Conservation (phyloP, 352 stramenopile genomes). For the Phytophthora chlamydospora region DNA sequence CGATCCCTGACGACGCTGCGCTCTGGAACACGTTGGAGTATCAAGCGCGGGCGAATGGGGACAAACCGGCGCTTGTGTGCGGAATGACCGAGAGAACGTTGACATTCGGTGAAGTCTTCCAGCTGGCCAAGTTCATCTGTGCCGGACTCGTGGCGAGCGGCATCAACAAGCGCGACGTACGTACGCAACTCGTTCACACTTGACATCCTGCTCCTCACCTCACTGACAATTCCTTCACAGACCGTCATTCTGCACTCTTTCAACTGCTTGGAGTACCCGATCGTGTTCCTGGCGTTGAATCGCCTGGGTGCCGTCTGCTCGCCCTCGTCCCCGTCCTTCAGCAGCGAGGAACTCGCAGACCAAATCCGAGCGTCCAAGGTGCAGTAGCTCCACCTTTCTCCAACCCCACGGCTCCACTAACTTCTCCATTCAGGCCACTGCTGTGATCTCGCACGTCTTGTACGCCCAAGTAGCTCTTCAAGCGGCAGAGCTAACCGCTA, state of each 20-base stretch:
- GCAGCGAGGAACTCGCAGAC: conserved; percentile 36
- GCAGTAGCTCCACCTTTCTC: not conserved
- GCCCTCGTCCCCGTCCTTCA: conserved; percentile 44
- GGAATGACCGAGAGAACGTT: conserved; percentile 42
- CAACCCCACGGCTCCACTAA: not conserved
- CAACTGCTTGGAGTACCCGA: conserved; percentile 62
- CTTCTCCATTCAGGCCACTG: conserved; percentile 14
- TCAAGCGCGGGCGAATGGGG: conserved; percentile 31
- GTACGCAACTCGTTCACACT: conserved; percentile 5
- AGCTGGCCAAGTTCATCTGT: conserved; percentile 30
- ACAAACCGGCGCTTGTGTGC: conserved; percentile 46
- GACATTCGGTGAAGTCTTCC: conserved; percentile 38
- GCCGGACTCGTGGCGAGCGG: conserved; percentile 38
- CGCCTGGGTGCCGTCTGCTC: conserved; percentile 52
- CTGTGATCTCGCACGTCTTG: conserved; percentile 42
- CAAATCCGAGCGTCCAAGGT: conserved; percentile 48
- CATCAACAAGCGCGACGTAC: conserved; percentile 55
- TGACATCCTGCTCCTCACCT: not conserved
- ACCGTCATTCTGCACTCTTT: conserved; percentile 51
- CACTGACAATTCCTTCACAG: conserved; percentile 15
- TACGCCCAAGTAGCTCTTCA: conserved; percentile 26
- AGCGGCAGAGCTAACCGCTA: conserved; percentile 18
- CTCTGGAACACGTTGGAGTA: conserved; percentile 53
- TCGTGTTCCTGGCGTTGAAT: conserved; percentile 55
- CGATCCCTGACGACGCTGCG: conserved; percentile 37